Percentiles rank a stretch among this genome's conserved stretches.
Evolutionary conservation across 352 stramenopile genomes (phyloP).

Genomic region (Phytophthora citrophthora): DNA sequence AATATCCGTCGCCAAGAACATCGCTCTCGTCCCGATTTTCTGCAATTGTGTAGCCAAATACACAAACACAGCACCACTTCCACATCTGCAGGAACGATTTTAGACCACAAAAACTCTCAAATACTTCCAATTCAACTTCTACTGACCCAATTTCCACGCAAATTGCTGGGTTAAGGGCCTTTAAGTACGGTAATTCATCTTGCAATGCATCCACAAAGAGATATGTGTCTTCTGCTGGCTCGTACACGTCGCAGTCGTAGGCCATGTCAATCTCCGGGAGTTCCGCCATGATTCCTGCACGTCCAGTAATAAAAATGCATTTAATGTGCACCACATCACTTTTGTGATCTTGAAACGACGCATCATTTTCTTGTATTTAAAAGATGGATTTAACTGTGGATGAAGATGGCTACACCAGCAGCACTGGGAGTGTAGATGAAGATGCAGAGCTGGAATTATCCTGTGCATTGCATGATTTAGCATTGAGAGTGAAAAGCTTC

Average conservation of each 20-base stretch:
- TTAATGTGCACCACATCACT: slow-evolving; percentile 28
- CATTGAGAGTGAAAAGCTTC: slow-evolving; percentile 68
- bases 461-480: slow-evolving; percentile 75
- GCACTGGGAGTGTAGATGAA: slow-evolving; percentile 67
- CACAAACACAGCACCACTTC: slow-evolving; percentile 70
- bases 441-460: slow-evolving; percentile 80
- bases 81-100: slow-evolving; percentile 38
- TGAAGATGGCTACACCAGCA: slow-evolving; percentile 62
- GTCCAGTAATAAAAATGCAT: too few relatives aligned
- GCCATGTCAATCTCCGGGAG: slow-evolving; percentile 78
- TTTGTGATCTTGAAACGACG: slow-evolving; percentile 31
- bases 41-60: slow-evolving; percentile 84
- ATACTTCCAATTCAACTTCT: slow-evolving; percentile 1
- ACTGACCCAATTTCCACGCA: slow-evolving; percentile 91
- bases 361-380: background rate
- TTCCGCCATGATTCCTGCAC: slow-evolving; percentile 37
- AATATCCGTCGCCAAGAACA: slow-evolving; percentile 93
- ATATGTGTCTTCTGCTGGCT: slow-evolving; percentile 98
- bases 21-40: slow-evolving; percentile 51
- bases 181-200: slow-evolving; percentile 78
- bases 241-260: slow-evolving; percentile 94
- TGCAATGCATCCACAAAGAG: slow-evolving; percentile 96
- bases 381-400: slow-evolving; percentile 33
- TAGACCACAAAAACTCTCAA: background rate
- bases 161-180: slow-evolving; percentile 60